Percentiles rank a stretch among this genome's conserved stretches.
These are phyloP conservation scores for Candida chilensis DNA, from an alignment of 805 yeast species.

Conservation along the genomic window DNA sequence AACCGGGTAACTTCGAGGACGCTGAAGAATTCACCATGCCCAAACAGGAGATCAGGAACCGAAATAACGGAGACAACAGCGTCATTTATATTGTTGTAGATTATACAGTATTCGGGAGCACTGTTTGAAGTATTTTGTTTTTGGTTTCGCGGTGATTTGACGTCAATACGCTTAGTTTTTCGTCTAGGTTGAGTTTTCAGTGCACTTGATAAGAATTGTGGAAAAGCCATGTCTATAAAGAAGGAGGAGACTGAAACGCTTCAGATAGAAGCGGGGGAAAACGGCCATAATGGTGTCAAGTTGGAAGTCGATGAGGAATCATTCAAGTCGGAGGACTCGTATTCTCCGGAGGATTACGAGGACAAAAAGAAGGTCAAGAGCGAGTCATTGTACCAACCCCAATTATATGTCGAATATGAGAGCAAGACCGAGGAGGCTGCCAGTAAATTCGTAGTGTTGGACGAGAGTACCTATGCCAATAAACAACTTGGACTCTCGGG, in stretches of 20 bases:
- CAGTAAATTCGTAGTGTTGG: conserved; percentile 43
- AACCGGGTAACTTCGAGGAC: no score
- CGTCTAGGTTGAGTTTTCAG: no score
- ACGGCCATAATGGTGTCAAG: neutral
- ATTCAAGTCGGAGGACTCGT: neutral
- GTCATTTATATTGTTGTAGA: no score
- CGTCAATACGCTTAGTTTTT: no score
- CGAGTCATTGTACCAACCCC: conserved; percentile 2
- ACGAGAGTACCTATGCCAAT: conserved; percentile 52
- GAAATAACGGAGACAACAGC: no score
- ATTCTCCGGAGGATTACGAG: no score
- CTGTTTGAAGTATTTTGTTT: no score
- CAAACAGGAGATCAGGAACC: no score
- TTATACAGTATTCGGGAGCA: no score
- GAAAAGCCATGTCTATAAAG: neutral
- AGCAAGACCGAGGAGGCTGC: conserved; percentile 67
- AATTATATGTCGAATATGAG: conserved; percentile 27
- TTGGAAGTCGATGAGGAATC: neutral
- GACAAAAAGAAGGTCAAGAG: conserved; percentile 1
- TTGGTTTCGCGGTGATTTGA: no score
- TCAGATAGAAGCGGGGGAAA: neutral
- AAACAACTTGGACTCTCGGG: conserved; percentile 62
- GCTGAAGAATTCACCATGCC: no score
- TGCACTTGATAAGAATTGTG: neutral
- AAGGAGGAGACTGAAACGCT: neutral